Evolutionary conservation across 495 filamentous ascomycete genomes (phyloP).

Genomic region (Apiosordaria backusii): DNA sequence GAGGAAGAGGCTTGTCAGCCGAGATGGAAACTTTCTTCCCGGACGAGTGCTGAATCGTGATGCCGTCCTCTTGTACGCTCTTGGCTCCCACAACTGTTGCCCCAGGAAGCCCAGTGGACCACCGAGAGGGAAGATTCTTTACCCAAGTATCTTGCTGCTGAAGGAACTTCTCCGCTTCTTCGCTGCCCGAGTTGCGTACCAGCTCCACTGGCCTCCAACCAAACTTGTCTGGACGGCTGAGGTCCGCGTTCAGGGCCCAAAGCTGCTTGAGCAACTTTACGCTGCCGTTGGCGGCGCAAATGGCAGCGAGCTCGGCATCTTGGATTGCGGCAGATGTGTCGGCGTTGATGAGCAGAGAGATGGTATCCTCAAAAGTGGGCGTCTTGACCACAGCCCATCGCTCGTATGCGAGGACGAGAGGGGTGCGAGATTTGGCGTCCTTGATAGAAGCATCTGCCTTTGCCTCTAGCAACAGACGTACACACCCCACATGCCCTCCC

Average conservation of each 20-base stretch:
- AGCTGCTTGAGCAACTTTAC: slow-evolving; percentile 18
- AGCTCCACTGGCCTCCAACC: slow-evolving; percentile 30
- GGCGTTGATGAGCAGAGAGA: slow-evolving; percentile 19
- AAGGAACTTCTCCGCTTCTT: slow-evolving; percentile 18
- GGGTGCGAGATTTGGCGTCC: slow-evolving; percentile 13
- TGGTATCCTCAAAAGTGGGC: slow-evolving; percentile 19
- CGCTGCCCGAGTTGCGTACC: slow-evolving; percentile 14
- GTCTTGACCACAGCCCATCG: slow-evolving; percentile 21
- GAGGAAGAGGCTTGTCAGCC: slow-evolving; percentile 24
- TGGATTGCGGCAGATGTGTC: slow-evolving; percentile 7
- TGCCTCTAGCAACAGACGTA: slow-evolving; percentile 17
- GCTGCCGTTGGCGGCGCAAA: slow-evolving; percentile 25
- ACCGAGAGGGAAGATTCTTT: slow-evolving; percentile 20
- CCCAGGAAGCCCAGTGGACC: slow-evolving; percentile 12
- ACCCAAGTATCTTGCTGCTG: slow-evolving; percentile 24
- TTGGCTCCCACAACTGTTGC: slow-evolving; percentile 5
- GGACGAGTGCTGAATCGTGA: slow-evolving; percentile 7
- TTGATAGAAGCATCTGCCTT: slow-evolving; percentile 8
- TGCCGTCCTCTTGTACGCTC: slow-evolving; percentile 13
- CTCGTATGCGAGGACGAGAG: slow-evolving; percentile 24
- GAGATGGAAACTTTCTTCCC: slow-evolving; percentile 17
- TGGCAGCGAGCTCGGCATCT: slow-evolving; percentile 22
- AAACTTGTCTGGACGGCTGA: slow-evolving; percentile 24
- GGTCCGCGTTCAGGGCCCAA: slow-evolving; percentile 11
- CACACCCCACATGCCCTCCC: slow-evolving; percentile 20